Evolutionary conservation across 495 filamentous ascomycete genomes (phyloP).

Genomic region (Penicillium psychrofluorescens): DNA sequence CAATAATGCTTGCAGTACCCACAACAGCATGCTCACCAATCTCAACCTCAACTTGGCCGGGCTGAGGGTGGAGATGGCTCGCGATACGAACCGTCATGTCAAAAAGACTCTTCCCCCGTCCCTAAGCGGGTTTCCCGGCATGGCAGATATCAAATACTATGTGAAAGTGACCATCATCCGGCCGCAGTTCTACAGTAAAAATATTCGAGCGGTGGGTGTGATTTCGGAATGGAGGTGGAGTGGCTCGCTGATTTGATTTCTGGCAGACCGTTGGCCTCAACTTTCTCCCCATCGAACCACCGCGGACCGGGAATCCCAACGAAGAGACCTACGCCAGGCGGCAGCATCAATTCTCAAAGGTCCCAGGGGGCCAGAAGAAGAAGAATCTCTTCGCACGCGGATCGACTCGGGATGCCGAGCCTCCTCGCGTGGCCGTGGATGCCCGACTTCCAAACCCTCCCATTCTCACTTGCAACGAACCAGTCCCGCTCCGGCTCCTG

Average conservation of each 20-base stretch:
- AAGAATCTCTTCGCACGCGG: conserved; percentile 48
- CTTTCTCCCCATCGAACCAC: conserved; percentile 90
- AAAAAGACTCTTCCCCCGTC: conserved; percentile 85
- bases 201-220: conserved; percentile 55
- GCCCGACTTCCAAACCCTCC: conserved; percentile 80
- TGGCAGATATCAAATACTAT: conserved; percentile 88
- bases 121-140: conserved; percentile 68
- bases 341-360: conserved; percentile 63
- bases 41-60: conserved; percentile 49
- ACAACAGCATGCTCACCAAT: conserved; percentile 51
- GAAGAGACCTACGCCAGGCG: conserved; percentile 80
- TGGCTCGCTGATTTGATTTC: conserved; percentile 1
- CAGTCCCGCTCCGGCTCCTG: conserved; percentile 73
- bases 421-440: conserved; percentile 59
- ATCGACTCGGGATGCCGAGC: conserved; percentile 13
- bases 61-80: conserved; percentile 50
- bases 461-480: conserved; percentile 81
- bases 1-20: conserved; percentile 75
- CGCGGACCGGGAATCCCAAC: conserved; percentile 54
- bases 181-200: conserved; percentile 78
- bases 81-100: conserved; percentile 56
- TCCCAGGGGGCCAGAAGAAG: conserved; percentile 33
- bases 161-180: conserved; percentile 85
- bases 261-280: conserved; percentile 55
- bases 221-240: neutral